These are phyloP conservation scores for Eragrostis nindensis DNA, from an alignment of 176 grass and related monocot species.

Conservation along the genomic window DNA sequence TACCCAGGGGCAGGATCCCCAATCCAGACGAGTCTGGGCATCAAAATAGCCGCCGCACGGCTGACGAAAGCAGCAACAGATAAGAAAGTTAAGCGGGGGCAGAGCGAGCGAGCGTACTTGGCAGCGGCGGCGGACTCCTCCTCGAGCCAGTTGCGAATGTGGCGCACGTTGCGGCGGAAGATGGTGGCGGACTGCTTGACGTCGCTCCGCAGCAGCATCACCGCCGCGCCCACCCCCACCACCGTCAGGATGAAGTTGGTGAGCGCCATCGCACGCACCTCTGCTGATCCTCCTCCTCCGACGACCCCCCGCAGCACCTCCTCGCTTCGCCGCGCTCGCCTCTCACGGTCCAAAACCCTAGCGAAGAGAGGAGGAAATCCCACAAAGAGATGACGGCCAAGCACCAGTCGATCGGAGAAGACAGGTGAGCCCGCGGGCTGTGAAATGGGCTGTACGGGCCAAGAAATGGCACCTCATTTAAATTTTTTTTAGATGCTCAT, in stretches of 20 bases:
- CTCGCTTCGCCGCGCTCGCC: neutral
- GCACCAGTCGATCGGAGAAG: neutral
- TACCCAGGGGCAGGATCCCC: neutral
- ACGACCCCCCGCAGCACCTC: neutral
- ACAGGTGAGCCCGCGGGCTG: neutral
- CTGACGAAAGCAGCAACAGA: neutral
- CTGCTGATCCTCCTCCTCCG: neutral
- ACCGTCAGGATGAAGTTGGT: conserved; percentile 95
- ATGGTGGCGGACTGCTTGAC: conserved; percentile 82
- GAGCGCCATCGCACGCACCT: conserved; percentile 56
- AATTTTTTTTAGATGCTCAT: too few relatives aligned
- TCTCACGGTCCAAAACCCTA: conserved; percentile 27
- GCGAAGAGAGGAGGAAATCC: neutral
- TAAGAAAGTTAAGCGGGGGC: neutral
- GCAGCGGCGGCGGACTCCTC: conserved; percentile 78
- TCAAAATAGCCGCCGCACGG: neutral
- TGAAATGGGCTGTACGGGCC: neutral
- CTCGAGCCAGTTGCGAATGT: conserved; percentile 87
- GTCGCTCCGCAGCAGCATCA: conserved; percentile 83
- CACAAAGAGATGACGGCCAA: neutral
- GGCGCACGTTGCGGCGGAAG: conserved; percentile 86
- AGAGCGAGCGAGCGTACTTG: conserved; percentile 42
- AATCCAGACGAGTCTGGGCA: neutral
- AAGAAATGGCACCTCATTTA: too few relatives aligned
- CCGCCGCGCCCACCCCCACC: conserved; percentile 77